Evolutionary conservation across 2,329 filamentous ascomycete species (phyloP), one percentile per base, ranked within the genome.

Genomic region (Dactylellina cionopaga): DNA sequence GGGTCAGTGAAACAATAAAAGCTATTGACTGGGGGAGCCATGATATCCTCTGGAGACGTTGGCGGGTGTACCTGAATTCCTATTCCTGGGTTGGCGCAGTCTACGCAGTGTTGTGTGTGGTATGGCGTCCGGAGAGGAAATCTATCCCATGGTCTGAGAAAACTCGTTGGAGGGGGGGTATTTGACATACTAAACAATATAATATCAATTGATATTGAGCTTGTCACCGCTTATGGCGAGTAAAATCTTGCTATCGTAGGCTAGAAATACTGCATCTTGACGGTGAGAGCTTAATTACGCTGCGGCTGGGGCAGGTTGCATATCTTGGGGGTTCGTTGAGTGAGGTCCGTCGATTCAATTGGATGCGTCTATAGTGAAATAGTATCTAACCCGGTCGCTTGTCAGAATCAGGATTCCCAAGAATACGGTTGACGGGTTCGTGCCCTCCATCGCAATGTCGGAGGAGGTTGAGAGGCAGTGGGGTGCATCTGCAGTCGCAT

Each of bases 81-180:
- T 71, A 71, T 71, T 71, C 66, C 66, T 71, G 66, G 66, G 66
- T 17, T 51, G 66, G 66, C 66, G 66, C 56, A 71, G 66, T 63
- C 51, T 51, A 5, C 55, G 52, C n/a, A 51, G 51, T 33, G 37
- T 22, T 62, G 55, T 19, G 15, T 35, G 29, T 25, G 2, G 19
- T 37, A 31, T 24, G 37, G 29, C 37, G 19, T 49, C 17, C 13
- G 44, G 51, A 47, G 39, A 31, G 58, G 66, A 60, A 71, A 58
- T 17, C 7, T 51, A 43, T 71, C 49, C 66, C 37, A 39, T 19
- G n/a, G 22, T 41, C 46, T 55, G 24, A 71, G 58, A 63, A 41
- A 49, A 7, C 25, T 25, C 24, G 43, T 29, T 63, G 11, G 33
- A 41, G 19, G 24, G 29, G 25, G 25, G 33, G 6, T 22, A 62